phyloP scores from a whole-genome alignment of 441 rosid genomes.

The Geranium incanum region DNA sequence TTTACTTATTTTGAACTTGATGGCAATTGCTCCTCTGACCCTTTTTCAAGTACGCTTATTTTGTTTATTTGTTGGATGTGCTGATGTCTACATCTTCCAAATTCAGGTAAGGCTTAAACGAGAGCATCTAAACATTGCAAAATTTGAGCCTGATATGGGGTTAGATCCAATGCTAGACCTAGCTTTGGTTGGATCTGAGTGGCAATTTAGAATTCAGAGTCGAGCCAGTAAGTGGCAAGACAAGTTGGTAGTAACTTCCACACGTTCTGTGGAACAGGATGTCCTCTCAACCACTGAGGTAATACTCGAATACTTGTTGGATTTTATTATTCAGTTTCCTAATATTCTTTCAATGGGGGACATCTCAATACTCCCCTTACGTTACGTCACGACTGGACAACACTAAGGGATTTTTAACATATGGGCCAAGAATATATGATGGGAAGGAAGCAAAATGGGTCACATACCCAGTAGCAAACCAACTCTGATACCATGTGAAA shows the following conservation, averaged over 20 bases:
- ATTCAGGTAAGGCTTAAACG: constrained; percentile 83
- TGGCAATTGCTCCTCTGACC: background rate
- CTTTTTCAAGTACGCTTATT: too few species aligned
- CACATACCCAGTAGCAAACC: too few species aligned
- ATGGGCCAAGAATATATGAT: too few species aligned
- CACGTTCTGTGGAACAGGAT: constrained; percentile 93
- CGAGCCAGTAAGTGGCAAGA: constrained; percentile 99
- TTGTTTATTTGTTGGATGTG: background rate
- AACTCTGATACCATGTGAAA: too few species aligned
- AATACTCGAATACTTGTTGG: constrained; percentile 13
- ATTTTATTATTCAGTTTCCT: constrained; percentile 14
- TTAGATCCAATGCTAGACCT: constrained; percentile 87
- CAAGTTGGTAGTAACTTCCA: constrained; percentile 84
- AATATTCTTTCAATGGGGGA: background rate
- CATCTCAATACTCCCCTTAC: too few species aligned
- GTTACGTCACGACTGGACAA: too few species aligned
- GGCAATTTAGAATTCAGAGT: constrained; percentile 95
- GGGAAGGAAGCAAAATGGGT: too few species aligned
- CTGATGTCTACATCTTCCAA: constrained; percentile 12
- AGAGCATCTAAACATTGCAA: constrained; percentile 85
- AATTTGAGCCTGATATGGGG: constrained; percentile 91
- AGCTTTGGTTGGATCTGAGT: constrained; percentile 95
- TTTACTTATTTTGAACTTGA: background rate
- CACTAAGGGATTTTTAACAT: too few species aligned
- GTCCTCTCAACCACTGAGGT: constrained; percentile 92